Evolutionary conservation across 2,329 filamentous ascomycete genomes (phyloP).

Genomic region (Trichophyton verrucosum): DNA sequence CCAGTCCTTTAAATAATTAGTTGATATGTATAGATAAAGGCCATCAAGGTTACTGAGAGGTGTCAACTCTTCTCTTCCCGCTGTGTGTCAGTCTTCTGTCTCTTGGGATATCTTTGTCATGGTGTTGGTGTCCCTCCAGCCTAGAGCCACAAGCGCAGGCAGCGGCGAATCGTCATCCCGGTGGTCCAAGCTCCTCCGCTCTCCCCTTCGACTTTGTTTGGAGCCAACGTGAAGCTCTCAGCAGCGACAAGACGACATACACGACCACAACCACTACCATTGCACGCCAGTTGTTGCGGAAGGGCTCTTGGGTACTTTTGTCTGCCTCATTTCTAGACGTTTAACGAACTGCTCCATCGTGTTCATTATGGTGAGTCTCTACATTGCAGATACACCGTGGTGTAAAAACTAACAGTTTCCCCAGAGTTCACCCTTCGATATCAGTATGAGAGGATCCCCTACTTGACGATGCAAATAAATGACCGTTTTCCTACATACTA

Average conservation of each 20-base stretch:
- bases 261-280: background rate
- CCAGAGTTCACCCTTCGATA: constrained; percentile 84
- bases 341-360: background rate
- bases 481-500: background rate
- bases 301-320: background rate
- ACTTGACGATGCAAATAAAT: background rate
- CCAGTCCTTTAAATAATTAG: background rate
- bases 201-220: constrained; percentile 2
- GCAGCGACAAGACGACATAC: background rate
- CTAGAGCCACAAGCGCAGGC: background rate
- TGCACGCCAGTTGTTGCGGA: background rate
- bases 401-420: constrained; percentile 1
- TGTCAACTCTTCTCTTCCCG: background rate
- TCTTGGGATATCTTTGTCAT: background rate
- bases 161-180: constrained; percentile 25
- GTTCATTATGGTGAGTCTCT: background rate
- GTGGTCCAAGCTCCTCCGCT: constrained; percentile 21
- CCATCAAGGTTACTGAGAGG: background rate
- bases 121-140: background rate
- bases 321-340: background rate
- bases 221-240: constrained; percentile 2
- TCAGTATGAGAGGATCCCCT: constrained; percentile 52
- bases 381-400: background rate
- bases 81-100: background rate
- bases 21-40: background rate